phyloP scores from a whole-genome alignment of 768 basidiomycete species.

The Collybia nuda region DNA sequence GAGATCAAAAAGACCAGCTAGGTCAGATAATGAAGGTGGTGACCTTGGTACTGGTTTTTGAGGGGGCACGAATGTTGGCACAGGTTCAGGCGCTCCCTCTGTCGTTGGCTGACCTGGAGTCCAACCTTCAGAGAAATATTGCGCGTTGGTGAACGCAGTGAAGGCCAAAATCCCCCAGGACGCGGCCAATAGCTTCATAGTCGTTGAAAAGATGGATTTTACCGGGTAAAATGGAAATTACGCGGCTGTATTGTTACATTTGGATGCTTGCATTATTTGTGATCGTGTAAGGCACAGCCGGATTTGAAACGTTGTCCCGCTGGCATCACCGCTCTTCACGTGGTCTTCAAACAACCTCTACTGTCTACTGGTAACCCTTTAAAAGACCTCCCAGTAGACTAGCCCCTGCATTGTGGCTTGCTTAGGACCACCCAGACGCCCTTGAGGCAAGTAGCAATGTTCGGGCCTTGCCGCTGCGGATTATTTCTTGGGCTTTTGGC shows the following conservation, averaged over 20 bases:
- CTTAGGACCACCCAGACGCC: too few relatives aligned
- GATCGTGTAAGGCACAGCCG: neutral
- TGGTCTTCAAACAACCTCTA: too few relatives aligned
- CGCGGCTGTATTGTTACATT: neutral
- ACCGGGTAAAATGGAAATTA: constrained; percentile 1
- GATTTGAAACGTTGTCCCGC: too few relatives aligned
- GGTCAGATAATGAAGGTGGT: constrained; percentile 11
- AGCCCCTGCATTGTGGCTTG: too few relatives aligned
- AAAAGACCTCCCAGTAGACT: neutral
- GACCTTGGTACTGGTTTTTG: constrained; percentile 21
- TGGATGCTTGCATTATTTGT: neutral
- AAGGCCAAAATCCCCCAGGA: constrained; percentile 34
- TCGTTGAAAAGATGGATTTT: constrained; percentile 13
- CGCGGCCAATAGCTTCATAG: constrained; percentile 50
- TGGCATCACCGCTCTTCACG: too few relatives aligned
- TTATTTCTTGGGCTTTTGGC: constrained; percentile 14
- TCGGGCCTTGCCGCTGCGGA: constrained; percentile 5
- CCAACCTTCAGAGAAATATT: constrained; percentile 86
- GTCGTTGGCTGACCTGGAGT: constrained; percentile 63
- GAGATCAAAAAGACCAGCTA: constrained; percentile 34
- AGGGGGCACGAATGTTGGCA: constrained; percentile 19
- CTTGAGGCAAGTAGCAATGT: constrained; percentile 4
- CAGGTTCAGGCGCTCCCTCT: constrained; percentile 14
- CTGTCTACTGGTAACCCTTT: neutral
- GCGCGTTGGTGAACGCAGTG: constrained; percentile 46